phyloP scores from a whole-genome alignment of 768 basidiomycete species.

The Punctularia strigosozonata region DNA sequence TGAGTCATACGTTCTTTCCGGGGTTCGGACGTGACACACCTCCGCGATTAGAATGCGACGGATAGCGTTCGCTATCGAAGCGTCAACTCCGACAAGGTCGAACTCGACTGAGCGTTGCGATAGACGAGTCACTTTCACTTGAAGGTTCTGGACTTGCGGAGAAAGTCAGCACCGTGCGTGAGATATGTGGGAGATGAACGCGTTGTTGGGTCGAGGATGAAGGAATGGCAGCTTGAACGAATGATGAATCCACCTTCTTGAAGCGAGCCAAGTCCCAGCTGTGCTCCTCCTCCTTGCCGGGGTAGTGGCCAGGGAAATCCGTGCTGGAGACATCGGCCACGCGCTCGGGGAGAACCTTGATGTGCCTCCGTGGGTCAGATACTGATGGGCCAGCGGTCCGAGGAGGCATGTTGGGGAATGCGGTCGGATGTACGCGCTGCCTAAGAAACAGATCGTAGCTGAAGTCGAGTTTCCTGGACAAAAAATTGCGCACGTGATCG shows the following conservation, averaged over 20 bases:
- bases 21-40: slow-evolving; percentile 30
- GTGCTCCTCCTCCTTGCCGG: slow-evolving; percentile 79
- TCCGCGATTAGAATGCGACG: slow-evolving; percentile 90
- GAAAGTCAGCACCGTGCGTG: neutral
- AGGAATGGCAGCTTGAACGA: neutral
- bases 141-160: slow-evolving; percentile 49
- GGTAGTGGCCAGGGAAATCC: slow-evolving; percentile 84
- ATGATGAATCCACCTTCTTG: slow-evolving; percentile 44
- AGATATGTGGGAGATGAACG: neutral
- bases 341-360: slow-evolving; percentile 58
- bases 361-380: slow-evolving; percentile 39
- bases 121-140: slow-evolving; percentile 63
- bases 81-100: slow-evolving; percentile 91
- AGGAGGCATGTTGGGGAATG: slow-evolving; percentile 1
- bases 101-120: slow-evolving; percentile 85
- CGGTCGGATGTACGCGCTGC: no score
- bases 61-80: slow-evolving; percentile 91
- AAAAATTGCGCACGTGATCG: no score
- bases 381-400: neutral
- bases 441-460: no score
- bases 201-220: no score
- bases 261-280: slow-evolving; percentile 74
- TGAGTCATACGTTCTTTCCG: neutral
- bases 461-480: no score
- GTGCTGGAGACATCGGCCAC: slow-evolving; percentile 77